Conservation (phyloP, 2,329 filamentous ascomycete species). For the Cercospora citrullina region DNA sequence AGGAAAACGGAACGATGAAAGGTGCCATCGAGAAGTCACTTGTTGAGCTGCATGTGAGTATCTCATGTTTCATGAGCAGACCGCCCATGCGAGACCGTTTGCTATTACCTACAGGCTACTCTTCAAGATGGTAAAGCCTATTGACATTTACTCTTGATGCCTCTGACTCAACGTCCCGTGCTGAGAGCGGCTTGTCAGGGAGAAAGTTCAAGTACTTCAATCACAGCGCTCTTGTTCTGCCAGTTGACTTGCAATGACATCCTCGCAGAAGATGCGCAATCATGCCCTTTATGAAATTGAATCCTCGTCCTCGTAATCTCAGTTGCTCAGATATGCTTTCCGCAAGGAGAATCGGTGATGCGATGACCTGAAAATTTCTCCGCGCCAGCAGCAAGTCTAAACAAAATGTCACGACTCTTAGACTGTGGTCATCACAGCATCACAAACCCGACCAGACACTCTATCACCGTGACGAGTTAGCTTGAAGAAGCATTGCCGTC, state of each 20-base stretch:
- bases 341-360: too few species aligned
- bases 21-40: neutral
- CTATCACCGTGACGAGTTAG: neutral
- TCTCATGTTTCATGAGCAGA: neutral
- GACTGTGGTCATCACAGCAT: neutral
- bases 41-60: neutral
- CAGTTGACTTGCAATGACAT: neutral
- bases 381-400: neutral
- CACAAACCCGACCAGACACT: neutral
- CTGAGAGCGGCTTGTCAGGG: neutral
- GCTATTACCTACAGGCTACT: neutral
- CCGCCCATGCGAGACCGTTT: neutral
- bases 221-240: neutral
- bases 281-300: too few species aligned
- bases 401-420: too few species aligned
- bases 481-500: neutral
- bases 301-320: neutral
- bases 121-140: neutral
- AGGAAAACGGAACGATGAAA: neutral
- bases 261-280: neutral
- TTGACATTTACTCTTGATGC: neutral
- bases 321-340: neutral
- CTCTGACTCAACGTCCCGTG: neutral
- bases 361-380: neutral
- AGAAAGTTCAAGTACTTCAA: neutral